These are phyloP conservation scores for Phaseolus lunatus DNA, from an alignment of 306 rosid species.

Conservation along the genomic window DNA sequence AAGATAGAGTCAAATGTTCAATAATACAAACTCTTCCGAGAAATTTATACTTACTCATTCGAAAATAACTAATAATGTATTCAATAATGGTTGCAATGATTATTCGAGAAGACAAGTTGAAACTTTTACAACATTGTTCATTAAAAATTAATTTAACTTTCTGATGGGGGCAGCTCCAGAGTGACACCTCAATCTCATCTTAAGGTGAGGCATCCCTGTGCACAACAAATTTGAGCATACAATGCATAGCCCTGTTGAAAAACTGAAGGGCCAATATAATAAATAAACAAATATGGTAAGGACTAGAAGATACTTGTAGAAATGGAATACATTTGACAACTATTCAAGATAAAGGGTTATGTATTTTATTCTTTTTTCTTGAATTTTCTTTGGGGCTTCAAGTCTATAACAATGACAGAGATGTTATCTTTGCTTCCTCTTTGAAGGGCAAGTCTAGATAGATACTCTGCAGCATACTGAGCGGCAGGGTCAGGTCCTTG, in stretches of 20 bases:
- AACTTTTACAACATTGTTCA: conserved; percentile 29
- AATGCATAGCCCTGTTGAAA: conserved; percentile 54
- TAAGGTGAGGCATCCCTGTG: conserved; percentile 24
- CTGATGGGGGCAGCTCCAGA: conserved; percentile 10
- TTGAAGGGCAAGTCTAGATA: conserved; percentile 74
- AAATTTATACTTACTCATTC: conserved; percentile 3
- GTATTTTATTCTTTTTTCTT: conserved; percentile 51
- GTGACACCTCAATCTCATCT: conserved; percentile 39
- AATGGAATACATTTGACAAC: conserved; percentile 20
- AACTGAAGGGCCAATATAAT: conserved; percentile 47
- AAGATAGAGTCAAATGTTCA: too few species aligned
- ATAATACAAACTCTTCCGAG: conserved; percentile 27
- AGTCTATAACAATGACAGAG: conserved; percentile 76
- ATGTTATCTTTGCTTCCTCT: conserved; percentile 87
- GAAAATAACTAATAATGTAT: neutral
- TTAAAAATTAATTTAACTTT: conserved; percentile 13
- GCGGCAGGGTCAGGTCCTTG: conserved; percentile 71
- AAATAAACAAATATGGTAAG: conserved; percentile 30
- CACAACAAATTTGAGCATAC: conserved; percentile 38
- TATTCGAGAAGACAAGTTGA: conserved; percentile 6
- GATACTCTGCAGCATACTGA: conserved; percentile 78
- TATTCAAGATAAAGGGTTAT: conserved; percentile 31
- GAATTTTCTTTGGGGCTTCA: conserved; percentile 73
- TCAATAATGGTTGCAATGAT: conserved; percentile 6
- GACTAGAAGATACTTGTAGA: conserved; percentile 30